Conservation (phyloP, 1,284 basidiomycete species). For the Pterulicium gracile region DNA sequence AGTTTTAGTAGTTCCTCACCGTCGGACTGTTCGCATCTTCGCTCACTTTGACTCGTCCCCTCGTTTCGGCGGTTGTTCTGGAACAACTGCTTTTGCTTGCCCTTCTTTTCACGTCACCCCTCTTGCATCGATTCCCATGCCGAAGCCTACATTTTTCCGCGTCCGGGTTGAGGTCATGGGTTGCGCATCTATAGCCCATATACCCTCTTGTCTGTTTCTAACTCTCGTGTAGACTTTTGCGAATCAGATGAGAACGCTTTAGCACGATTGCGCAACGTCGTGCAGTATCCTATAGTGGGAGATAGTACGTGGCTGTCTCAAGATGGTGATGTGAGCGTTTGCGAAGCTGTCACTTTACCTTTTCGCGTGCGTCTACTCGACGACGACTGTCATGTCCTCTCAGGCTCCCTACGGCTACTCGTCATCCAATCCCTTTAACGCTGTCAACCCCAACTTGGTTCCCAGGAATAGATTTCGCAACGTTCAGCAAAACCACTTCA, state of each 20-base stretch:
- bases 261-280: no score
- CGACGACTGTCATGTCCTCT: neutral
- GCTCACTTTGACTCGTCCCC: slow-evolving; percentile 2
- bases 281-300: no score
- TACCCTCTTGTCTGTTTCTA: neutral
- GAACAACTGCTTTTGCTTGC: neutral
- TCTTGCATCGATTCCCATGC: neutral
- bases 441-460: neutral
- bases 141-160: neutral
- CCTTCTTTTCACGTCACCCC: slow-evolving; percentile 2
- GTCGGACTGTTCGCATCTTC: slow-evolving; percentile 3
- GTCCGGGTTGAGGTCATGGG: neutral
- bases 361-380: neutral
- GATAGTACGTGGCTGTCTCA: no score
- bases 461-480: neutral
- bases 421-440: neutral
- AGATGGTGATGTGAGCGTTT: no score
- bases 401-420: neutral
- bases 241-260: neutral
- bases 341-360: neutral
- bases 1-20: no score
- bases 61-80: slow-evolving; percentile 4
- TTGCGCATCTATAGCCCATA: neutral
- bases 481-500: neutral
- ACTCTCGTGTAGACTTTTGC: neutral